Conservation (phyloP, 2,329 filamentous ascomycete genomes). For the Akanthomyces muscarius region DNA sequence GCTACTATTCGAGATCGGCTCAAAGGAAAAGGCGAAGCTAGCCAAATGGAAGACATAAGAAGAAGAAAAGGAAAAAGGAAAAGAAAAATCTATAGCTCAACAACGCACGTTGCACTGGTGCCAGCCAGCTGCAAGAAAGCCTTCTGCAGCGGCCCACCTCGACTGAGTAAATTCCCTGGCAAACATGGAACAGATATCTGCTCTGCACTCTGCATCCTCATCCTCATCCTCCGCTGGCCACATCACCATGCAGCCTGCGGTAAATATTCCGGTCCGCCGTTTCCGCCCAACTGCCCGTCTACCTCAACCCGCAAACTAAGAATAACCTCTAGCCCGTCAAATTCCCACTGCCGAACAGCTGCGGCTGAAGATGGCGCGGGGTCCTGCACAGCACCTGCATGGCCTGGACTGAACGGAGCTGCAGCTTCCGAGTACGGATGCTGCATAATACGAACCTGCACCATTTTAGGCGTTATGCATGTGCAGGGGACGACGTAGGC, state of each 20-base stretch:
- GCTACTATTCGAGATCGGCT: not conserved
- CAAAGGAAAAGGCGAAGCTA: not conserved
- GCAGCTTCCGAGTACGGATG: not conserved
- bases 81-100: too few relatives aligned
- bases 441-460: constrained; percentile 9
- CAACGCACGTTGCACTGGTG: too few relatives aligned
- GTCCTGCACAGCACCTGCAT: not conserved
- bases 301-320: not conserved
- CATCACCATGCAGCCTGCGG: not conserved
- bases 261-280: not conserved
- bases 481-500: not conserved
- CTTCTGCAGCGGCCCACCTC: not conserved
- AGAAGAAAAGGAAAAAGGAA: too few relatives aligned
- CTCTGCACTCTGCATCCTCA: not conserved
- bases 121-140: not conserved
- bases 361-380: constrained; percentile 11
- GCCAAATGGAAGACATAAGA: not conserved
- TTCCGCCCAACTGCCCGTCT: not conserved
- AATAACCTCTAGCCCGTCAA: not conserved
- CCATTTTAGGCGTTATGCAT: not conserved
- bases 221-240: not conserved
- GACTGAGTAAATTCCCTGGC: not conserved
- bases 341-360: not conserved
- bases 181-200: too few relatives aligned
- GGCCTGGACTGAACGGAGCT: not conserved